Evolutionary conservation across 257 asterid genomes (phyloP), one percentile per base, ranked within the genome.

Genomic region (Datura wrightii): DNA sequence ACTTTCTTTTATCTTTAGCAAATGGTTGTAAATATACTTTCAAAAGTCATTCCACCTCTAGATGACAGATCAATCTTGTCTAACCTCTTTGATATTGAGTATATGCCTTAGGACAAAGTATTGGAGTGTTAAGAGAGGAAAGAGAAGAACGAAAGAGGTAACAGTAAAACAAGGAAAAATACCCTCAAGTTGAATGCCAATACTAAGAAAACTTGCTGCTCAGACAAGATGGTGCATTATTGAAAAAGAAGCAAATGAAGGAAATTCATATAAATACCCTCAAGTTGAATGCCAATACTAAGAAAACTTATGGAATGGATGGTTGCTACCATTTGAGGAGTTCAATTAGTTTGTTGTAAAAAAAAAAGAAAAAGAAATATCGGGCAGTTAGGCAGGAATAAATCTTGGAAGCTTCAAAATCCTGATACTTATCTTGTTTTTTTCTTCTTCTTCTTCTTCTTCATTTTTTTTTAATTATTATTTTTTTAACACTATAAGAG

Each of bases 61-160:
- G 50, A 67, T 39, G 78, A 41, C 78, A 39, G 52, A 67, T 13
- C 78, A 39, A 67, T 67, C 52, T 39, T 39, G 14, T 69, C 31
- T 69, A 8, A 7, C 78, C 52, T 39, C 52, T 69, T 67, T 69
- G 31, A 8, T 69, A 15, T 39, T 39, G 52, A 69, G 19, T 39
- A 39, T 69, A 67, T 39, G 34, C 78, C 37, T 67, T 67, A 39
- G 52, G 78, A 69, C 52, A 69, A 37, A 39, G 52, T 69, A 69
- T 69, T 39, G 78, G 52, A 8, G 78, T 69, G 19, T 39, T 39
- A 15, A 69, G 34, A 69, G 52, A 39, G 78, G 52, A 69, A 39
- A 34, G 36, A 69, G 4, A 67, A 67, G 19, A 37, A 67, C 39
- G 78, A 39, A 67, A 67, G 31, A 37, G 52, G 52, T 67, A 67